Conservation (phyloP, 495 filamentous ascomycete species). For the Aspergillus hancockii region DNA sequence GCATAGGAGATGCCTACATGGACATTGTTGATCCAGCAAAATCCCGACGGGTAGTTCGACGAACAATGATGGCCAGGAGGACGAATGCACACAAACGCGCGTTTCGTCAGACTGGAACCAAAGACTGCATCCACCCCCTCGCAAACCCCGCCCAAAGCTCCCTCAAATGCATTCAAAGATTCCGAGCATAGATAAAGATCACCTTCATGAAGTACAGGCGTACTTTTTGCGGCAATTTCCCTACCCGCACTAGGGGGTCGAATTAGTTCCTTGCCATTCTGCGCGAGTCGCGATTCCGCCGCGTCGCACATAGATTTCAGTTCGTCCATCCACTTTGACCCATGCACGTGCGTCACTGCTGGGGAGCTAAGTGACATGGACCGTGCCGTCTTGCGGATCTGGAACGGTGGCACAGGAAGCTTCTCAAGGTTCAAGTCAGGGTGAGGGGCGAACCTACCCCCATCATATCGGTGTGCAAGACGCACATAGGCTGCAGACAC, state of each 20-base stretch:
- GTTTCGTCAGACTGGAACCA: conserved; percentile 52
- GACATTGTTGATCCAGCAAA: conserved; percentile 98
- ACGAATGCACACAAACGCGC: conserved; percentile 81
- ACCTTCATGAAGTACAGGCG: conserved; percentile 67
- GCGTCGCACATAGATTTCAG: conserved; percentile 78
- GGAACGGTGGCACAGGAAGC: conserved; percentile 70
- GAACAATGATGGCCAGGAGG: conserved; percentile 96
- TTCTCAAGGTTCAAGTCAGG: conserved; percentile 50
- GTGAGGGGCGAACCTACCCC: conserved; percentile 65
- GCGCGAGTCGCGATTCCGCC: conserved; percentile 70
- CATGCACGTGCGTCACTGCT: conserved; percentile 81
- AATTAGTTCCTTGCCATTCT: conserved; percentile 72
- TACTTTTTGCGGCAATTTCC: conserved; percentile 41
- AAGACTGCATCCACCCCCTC: conserved; percentile 91
- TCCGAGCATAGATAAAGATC: conserved; percentile 88
- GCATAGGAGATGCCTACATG: conserved; percentile 95
- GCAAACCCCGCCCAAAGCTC: conserved; percentile 83
- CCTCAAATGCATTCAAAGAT: conserved; percentile 83
- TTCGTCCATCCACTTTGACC: conserved; percentile 87
- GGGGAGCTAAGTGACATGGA: conserved; percentile 63
- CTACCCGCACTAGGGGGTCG: conserved; percentile 54
- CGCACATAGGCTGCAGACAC: conserved; percentile 85
- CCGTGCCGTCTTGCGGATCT: conserved; percentile 72
- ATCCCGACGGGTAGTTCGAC: conserved; percentile 81
- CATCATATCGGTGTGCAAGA: conserved; percentile 77